phyloP scores from a whole-genome alignment of 2,329 filamentous ascomycete genomes.

The Colletotrichum sp. region DNA sequence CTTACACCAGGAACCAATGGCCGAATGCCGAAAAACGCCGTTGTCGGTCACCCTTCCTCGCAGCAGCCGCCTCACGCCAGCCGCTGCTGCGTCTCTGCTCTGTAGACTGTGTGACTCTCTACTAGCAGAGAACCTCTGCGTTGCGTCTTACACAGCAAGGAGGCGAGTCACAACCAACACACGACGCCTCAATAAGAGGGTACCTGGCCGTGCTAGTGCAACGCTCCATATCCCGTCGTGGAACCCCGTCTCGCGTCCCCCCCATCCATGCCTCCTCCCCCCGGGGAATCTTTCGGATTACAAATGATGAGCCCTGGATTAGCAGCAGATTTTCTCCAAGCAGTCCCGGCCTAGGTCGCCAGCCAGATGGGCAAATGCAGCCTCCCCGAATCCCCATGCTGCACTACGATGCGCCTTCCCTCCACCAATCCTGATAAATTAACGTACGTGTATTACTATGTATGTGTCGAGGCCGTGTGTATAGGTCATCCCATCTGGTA shows the following conservation, averaged over 20 bases:
- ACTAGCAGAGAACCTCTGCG: neutral
- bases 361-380: neutral
- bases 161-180: constrained; percentile 5
- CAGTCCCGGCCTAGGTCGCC: neutral
- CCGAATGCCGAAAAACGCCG: constrained; percentile 20
- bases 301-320: constrained; percentile 12
- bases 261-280: neutral
- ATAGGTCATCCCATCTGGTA: neutral
- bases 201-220: neutral
- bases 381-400: neutral
- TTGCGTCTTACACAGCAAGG: neutral
- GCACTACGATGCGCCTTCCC: neutral
- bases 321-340: neutral
- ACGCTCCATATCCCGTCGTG: constrained; percentile 17
- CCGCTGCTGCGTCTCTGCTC: neutral
- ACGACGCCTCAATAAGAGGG: neutral
- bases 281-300: constrained; percentile 21
- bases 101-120: no score
- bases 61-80: neutral
- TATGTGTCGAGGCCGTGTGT: neutral
- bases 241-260: neutral
- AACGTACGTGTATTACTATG: neutral
- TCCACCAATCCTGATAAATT: neutral
- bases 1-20: neutral
- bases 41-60: neutral